phyloP scores from a whole-genome alignment of 345 rosid species.

The Lagerstroemia speciosa region DNA sequence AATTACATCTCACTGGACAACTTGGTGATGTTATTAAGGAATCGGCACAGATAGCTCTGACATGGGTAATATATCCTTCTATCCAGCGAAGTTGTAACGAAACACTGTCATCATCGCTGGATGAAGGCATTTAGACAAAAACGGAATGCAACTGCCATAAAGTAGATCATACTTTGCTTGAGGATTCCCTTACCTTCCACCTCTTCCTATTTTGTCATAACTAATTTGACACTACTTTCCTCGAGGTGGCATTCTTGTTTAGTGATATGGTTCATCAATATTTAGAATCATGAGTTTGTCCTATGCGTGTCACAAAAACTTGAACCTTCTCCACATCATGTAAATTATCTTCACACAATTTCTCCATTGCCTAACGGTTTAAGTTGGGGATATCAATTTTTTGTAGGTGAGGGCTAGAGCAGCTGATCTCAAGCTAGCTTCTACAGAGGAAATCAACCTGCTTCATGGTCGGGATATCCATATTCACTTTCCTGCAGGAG shows the following conservation, averaged over 20 bases:
- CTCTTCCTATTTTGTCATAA: not conserved
- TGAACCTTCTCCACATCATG: not conserved
- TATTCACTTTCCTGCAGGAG: conserved; percentile 98
- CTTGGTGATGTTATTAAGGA: conserved; percentile 99
- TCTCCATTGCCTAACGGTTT: not conserved
- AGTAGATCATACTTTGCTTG: not conserved
- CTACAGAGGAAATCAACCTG: conserved; percentile 48
- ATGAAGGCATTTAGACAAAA: not conserved
- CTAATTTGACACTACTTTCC: not conserved
- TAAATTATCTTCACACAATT: not conserved
- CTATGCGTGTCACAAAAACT: not conserved
- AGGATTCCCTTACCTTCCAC: not conserved
- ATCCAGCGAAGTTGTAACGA: not conserved
- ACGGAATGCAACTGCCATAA: not conserved
- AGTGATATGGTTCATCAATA: not conserved
- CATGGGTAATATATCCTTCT: conserved; percentile 59
- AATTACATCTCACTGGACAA: conserved; percentile 92
- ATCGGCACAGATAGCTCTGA: conserved; percentile 93
- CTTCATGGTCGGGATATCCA: conserved; percentile 88
- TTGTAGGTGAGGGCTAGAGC: conserved; percentile 90
- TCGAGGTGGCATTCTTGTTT: not conserved
- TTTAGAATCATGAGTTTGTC: not conserved
- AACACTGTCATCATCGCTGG: not conserved
- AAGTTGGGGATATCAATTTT: conserved; percentile 7
- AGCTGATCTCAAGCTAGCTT: conserved; percentile 62